phyloP scores from a whole-genome alignment of 2,329 filamentous ascomycete species.

The Huntiella omanensis region DNA sequence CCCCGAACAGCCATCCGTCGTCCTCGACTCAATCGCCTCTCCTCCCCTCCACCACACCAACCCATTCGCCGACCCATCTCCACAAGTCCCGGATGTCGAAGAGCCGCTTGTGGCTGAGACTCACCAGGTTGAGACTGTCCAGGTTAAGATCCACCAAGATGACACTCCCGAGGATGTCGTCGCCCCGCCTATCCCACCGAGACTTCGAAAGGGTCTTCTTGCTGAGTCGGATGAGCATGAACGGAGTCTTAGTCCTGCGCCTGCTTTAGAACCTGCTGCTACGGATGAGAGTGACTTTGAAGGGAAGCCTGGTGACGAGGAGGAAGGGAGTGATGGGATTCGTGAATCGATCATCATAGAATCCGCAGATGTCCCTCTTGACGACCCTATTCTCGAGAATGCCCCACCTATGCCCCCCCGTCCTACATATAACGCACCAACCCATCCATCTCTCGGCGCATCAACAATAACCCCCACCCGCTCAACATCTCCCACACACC shows the following conservation, averaged over 20 bases:
- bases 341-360: no score
- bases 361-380: no score
- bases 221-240: background rate
- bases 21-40: no score
- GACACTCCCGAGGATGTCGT: background rate
- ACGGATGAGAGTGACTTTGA: conserved; percentile 11
- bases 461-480: background rate
- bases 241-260: conserved; percentile 1
- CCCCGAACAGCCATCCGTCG: no score
- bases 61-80: background rate
- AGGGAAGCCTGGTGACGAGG: background rate
- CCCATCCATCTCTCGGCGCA: background rate
- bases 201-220: background rate
- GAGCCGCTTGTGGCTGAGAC: background rate
- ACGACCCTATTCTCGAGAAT: no score
- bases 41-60: background rate
- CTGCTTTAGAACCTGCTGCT: conserved; percentile 10
- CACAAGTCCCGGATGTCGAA: background rate
- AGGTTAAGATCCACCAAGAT: background rate
- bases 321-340: background rate
- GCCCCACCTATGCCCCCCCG: background rate
- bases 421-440: conserved; percentile 1
- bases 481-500: background rate
- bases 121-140: background rate
- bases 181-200: conserved; percentile 4